These are phyloP conservation scores for Gryganskiella cystojenkinii DNA, from an alignment of 192 early-diverging fungal species.

Conservation along the genomic window DNA sequence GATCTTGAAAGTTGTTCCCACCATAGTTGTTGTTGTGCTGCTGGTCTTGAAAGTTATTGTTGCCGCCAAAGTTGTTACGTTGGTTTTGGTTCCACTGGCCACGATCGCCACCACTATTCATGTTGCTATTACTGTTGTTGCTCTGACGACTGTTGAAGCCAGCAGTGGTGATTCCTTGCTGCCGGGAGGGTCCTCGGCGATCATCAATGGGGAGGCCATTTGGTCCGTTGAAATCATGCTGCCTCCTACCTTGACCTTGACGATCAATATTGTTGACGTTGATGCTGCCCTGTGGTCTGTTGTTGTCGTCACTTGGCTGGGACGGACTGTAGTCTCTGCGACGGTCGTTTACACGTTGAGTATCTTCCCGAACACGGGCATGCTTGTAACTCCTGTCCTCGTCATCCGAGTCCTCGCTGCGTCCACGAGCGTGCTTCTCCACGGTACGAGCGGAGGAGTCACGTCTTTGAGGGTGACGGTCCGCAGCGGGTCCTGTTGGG, in stretches of 20 bases:
- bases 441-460: constrained; percentile 13
- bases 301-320: constrained; percentile 42
- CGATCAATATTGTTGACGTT: constrained; percentile 15
- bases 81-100: constrained; percentile 30
- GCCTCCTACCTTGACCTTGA: not conserved
- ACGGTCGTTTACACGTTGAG: constrained; percentile 35
- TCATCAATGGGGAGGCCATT: constrained; percentile 30
- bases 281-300: too few species aligned
- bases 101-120: constrained; percentile 9
- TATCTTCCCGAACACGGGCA: constrained; percentile 61
- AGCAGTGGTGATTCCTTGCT: constrained; percentile 28
- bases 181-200: constrained; percentile 28
- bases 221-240: constrained; percentile 1
- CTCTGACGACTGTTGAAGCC: constrained; percentile 32
- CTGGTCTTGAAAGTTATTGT: constrained; percentile 32
- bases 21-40: constrained; percentile 3
- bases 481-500: constrained; percentile 37
- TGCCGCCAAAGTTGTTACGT: constrained; percentile 7
- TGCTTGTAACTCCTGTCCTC: constrained; percentile 80
- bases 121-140: not conserved
- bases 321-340: constrained; percentile 47
- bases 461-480: constrained; percentile 8
- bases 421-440: constrained; percentile 51
- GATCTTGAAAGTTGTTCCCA: constrained; percentile 31
- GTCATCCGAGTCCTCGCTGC: constrained; percentile 69